These are phyloP conservation scores for Gossypium sturtianum DNA, from an alignment of 345 rosid species.

Conservation along the genomic window DNA sequence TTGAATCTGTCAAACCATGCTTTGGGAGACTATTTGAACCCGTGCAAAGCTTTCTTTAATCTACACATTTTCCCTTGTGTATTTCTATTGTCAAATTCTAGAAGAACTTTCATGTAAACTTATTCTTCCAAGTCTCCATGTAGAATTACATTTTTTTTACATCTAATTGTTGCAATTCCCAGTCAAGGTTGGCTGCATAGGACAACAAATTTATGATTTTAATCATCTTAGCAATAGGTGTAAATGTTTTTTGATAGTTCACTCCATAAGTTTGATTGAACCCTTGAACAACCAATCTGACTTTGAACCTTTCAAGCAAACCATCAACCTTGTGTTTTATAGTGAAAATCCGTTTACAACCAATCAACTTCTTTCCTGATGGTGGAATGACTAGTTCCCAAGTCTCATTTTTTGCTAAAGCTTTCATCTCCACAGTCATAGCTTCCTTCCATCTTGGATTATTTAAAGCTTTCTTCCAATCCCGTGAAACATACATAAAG, in stretches of 20 bases:
- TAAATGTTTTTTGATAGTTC: no score
- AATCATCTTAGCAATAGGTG: not conserved
- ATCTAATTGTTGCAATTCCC: not conserved
- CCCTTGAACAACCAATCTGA: not conserved
- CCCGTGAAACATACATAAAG: no score
- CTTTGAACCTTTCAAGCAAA: not conserved
- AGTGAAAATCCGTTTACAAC: no score
- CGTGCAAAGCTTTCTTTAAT: not conserved
- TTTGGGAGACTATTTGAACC: not conserved
- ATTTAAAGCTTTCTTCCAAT: no score
- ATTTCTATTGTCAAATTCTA: no score
- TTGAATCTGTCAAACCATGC: not conserved
- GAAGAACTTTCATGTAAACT: not conserved
- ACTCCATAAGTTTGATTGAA: not conserved
- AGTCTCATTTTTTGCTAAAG: no score
- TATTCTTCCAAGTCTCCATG: not conserved
- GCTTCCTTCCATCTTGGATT: no score
- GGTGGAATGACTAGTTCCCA: no score
- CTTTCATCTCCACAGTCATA: no score
- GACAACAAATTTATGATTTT: not conserved
- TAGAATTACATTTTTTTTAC: no score
- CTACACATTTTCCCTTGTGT: not conserved
- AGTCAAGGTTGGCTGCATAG: not conserved
- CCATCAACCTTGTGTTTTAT: no score
- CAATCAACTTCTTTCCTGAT: no score